Evolutionary conservation across 768 basidiomycete genomes (phyloP), one percentile per base, ranked within the genome.

Genomic region (Tulasnella sp.): DNA sequence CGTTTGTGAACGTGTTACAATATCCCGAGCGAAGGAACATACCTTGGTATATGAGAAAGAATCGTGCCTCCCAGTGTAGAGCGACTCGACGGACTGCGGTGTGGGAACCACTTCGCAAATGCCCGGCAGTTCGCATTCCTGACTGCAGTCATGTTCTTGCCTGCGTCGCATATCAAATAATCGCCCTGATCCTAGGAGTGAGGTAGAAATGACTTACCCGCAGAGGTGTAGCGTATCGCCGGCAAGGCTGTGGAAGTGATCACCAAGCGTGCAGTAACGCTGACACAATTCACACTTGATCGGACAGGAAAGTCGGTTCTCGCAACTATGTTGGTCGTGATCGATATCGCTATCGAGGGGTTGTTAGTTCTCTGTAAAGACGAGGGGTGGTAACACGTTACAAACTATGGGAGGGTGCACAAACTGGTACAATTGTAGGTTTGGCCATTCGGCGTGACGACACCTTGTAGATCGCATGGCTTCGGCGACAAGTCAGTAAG

Each of bases 1-100:
- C 5, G 27, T 8, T 12, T 37, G 40, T 31, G n/a, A 17, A n/a
- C 11, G 7, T 6, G 17, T 37, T 14, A 36, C 21, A 6, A 12
- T 9, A 23, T 41, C 32, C 14, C 9, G 21, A 53, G 3, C 4
- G 14, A 12, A 29, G 19, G 12, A 4, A 58, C 63, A 27, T 51
- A 78, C 81, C 72, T 82, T 82, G 0, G 82, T 83, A 51, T 79
- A 83, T 62, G 77, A 74, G 62, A 81, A 83, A 0, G 74, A 79
- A 58, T 80, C 77, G 49, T 81, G 76, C 56, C 66, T 69, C 0
- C 81, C 82, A 0, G 73, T 75, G 61, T 82, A 83, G 0, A 78
- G 81, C 3, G 79, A 77, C 62, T 81, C 76, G 34, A 83, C 74
- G 0, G 79, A 76, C 51, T 77, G 74, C 0, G 81, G 81, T 0